Conservation (phyloP, 2,329 filamentous ascomycete species). For the Knufia fluminis region DNA sequence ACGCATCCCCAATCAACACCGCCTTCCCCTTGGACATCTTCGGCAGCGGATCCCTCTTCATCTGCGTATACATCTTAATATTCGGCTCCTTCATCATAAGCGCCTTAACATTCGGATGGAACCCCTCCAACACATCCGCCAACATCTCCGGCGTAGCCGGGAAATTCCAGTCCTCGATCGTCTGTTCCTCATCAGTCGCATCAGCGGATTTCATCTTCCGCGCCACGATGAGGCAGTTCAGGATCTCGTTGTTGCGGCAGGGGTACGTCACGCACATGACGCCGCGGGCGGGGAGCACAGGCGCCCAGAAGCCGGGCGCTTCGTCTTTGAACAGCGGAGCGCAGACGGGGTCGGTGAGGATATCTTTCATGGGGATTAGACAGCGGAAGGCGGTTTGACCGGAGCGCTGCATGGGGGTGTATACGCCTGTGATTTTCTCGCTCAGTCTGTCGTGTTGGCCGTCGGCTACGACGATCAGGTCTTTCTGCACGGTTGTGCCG, state of each 20-base stretch:
- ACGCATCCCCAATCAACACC: conserved; percentile 55
- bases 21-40: conserved; percentile 46
- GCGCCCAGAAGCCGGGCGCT: conserved; percentile 22
- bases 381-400: conserved; percentile 23
- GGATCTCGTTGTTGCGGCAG: conserved; percentile 17
- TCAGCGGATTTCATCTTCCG: conserved; percentile 18
- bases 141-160: conserved; percentile 21
- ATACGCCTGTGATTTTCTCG: conserved; percentile 20
- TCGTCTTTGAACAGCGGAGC: conserved; percentile 20
- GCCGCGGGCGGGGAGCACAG: conserved; percentile 20
- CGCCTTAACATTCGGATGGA: conserved; percentile 20
- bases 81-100: conserved; percentile 20
- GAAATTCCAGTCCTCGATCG: conserved; percentile 23
- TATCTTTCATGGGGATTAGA: conserved; percentile 23
- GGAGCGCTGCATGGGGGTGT: conserved; percentile 20
- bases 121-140: conserved; percentile 19
- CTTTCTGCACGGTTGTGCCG: conserved; percentile 26
- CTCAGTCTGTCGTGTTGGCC: conserved; percentile 24
- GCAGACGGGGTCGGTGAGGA: conserved; percentile 20
- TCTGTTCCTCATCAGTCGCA: conserved; percentile 16
- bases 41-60: conserved; percentile 20
- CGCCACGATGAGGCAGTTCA: conserved; percentile 21
- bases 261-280: conserved; percentile 24
- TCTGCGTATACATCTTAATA: conserved; percentile 23
- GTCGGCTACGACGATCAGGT: conserved; percentile 32